Base-by-base conservation (phyloP, 805 yeast genomes). In the Dipodascopsis uninucleata region DNA sequence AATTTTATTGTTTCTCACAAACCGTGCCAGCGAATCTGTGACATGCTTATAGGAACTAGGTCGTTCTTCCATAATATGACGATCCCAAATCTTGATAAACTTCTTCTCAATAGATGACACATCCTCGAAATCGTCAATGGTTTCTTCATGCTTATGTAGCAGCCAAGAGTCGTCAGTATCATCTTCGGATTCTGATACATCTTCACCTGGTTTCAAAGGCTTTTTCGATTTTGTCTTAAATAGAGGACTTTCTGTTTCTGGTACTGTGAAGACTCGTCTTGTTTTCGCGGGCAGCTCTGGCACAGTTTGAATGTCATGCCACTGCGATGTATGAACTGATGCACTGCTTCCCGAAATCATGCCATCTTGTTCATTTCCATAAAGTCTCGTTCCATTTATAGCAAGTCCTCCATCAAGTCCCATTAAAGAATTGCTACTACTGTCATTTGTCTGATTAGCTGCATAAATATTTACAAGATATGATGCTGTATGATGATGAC, bases 51-150 rank as follows among this genome's bases (percentile, higher is more conserved):
- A 45, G 9, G 52, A 41, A 17, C 41, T 33, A 14, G 53, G 53
- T 14, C 51, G n/a, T 23, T 49, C 53, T 16, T 49, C 52, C 28
- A 49, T 45, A 25, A 49, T 49, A 23, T 49, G 53, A 24, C 43
- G 28, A 26, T 49, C 53, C 53, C 53, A 49, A 3, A 36, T n/a
- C 31, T 49, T 49, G 6, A 49, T 45, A 10, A 46, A 49, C 23
- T 5, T 23, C 45, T 49, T 49, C 39, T 49, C 53, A 32, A n/a
- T 49, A 8, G 31, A 20, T 7, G 41, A 28, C 5, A 49, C 51
- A 33, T 49, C 53, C 31, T 49, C 53, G 20, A 49, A 49, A 26
- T 49, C 53, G 32, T 49, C 53, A 22, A 49, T 46, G 1, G 47
- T 49, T 48, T 49, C 53, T 12, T 49, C 52, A 29, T 49, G 53